Percentiles rank a stretch among this genome's conserved stretches.
Evolutionary conservation across 352 stramenopile species (phyloP).

Genomic region (Phytophthora constricta): DNA sequence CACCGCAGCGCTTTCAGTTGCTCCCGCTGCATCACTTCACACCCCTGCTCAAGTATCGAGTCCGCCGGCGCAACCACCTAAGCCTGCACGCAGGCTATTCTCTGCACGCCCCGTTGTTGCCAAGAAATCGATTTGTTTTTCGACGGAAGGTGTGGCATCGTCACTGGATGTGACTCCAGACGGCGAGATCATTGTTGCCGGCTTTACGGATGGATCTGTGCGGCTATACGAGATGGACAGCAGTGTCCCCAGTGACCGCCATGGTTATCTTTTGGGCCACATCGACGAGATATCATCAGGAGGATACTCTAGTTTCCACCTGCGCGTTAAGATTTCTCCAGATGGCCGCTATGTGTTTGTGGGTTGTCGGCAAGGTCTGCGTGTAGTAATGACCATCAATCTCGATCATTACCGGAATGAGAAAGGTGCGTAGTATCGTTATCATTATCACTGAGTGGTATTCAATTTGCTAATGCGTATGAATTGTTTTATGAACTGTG

Average conservation of each 20-base stretch:
- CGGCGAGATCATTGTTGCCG: slow-evolving; percentile 83
- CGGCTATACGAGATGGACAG: slow-evolving; percentile 88
- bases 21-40: neutral
- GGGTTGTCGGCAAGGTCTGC: slow-evolving; percentile 66
- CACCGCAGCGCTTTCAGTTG: slow-evolving; percentile 1
- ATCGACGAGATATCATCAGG: slow-evolving; percentile 79
- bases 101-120: slow-evolving; percentile 45
- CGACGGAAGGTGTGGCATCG: slow-evolving; percentile 73
- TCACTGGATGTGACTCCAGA: slow-evolving; percentile 81
- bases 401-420: slow-evolving; percentile 82
- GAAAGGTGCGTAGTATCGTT: slow-evolving; percentile 59
- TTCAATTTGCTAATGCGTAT: slow-evolving; percentile 6
- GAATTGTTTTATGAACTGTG: neutral
- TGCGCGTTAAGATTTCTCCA: slow-evolving; percentile 80
- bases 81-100: slow-evolving; percentile 64
- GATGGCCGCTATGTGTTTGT: slow-evolving; percentile 88
- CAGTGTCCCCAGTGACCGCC: slow-evolving; percentile 78
- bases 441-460: slow-evolving; percentile 1
- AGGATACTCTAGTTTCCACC: slow-evolving; percentile 50
- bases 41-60: neutral
- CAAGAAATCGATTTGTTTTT: slow-evolving; percentile 83
- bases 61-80: slow-evolving; percentile 23
- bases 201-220: slow-evolving; percentile 81
- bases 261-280: slow-evolving; percentile 82
- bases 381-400: slow-evolving; percentile 85